Percentiles rank a stretch among this genome's conserved stretches.
Conservation (phyloP, 257 asterid genomes). For the Solanum megistacrolobum region DNA sequence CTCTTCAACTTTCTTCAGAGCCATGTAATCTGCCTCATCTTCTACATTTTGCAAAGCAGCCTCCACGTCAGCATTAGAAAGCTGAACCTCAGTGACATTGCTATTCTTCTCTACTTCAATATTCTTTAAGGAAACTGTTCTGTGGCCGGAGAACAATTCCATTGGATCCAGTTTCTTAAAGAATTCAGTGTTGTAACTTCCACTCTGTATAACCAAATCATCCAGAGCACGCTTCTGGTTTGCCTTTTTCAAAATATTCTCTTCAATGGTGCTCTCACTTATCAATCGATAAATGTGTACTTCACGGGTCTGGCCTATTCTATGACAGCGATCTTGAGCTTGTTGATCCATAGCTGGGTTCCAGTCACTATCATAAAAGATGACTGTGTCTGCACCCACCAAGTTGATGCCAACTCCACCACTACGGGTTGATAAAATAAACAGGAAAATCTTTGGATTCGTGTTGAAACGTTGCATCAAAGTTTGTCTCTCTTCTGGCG, state of each 20-base stretch:
- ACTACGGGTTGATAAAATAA: slow-evolving; percentile 94
- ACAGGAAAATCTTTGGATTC: slow-evolving; percentile 80
- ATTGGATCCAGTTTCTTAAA: slow-evolving; percentile 90
- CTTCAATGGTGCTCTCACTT: slow-evolving; percentile 98
- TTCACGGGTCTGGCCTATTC: slow-evolving; percentile 99
- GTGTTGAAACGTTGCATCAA: slow-evolving; percentile 97
- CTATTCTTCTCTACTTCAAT: slow-evolving; percentile 28
- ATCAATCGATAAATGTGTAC: slow-evolving; percentile 89
- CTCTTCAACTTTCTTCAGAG: slow-evolving; percentile 92
- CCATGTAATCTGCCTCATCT: slow-evolving; percentile 99
- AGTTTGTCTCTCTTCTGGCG: slow-evolving; percentile 94
- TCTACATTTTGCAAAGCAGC: slow-evolving; percentile 96
- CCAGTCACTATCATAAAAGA: slow-evolving; percentile 99
- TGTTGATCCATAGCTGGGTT: slow-evolving; percentile 99
- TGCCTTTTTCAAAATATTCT: slow-evolving; percentile 91
- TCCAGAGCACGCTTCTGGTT: slow-evolving; percentile 96
- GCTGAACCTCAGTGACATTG: slow-evolving; percentile 38
- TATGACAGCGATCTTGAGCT: slow-evolving; percentile 98
- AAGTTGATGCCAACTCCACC: slow-evolving; percentile 99
- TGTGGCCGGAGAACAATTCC: slow-evolving; percentile 79
- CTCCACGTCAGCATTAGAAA: slow-evolving; percentile 84
- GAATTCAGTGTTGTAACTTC: slow-evolving; percentile 91
- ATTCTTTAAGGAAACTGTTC: slow-evolving; percentile 26
- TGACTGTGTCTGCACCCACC: slow-evolving; percentile 98
- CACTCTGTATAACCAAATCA: slow-evolving; percentile 92